These are phyloP conservation scores for Medicago ruthenica DNA, from an alignment of 306 rosid species.

Conservation along the genomic window DNA sequence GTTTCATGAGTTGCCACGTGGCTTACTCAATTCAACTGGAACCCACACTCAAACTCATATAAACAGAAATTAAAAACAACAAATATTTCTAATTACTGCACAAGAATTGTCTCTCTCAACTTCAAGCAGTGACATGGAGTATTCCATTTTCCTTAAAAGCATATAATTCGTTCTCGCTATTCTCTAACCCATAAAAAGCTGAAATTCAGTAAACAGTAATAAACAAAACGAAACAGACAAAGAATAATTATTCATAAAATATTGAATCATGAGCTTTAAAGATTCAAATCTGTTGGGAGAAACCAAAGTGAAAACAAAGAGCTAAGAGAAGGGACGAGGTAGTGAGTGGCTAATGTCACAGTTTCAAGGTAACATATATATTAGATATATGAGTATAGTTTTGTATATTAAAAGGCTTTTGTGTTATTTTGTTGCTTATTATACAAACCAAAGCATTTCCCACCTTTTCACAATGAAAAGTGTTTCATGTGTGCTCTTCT, in stretches of 20 bases:
- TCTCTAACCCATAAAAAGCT: conserved; percentile 54
- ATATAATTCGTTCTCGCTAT: conserved; percentile 46
- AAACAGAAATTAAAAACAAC: background rate
- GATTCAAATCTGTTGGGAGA: conserved; percentile 55
- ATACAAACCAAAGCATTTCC: conserved; percentile 7
- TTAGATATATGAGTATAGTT: no score
- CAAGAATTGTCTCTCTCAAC: conserved; percentile 40
- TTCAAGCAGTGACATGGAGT: conserved; percentile 33
- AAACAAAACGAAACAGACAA: conserved; percentile 38
- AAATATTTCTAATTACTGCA: conserved; percentile 44
- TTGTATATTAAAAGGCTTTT: background rate
- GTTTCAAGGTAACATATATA: background rate
- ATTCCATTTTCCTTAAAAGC: conserved; percentile 73
- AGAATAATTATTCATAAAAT: conserved; percentile 41
- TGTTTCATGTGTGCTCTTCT: conserved; percentile 36
- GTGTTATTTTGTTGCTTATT: conserved; percentile 26
- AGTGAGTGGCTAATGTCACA: conserved; percentile 35
- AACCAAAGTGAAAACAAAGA: conserved; percentile 48
- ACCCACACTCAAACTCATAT: conserved; percentile 1
- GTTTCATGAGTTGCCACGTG: conserved; percentile 56
- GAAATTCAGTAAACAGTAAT: conserved; percentile 43
- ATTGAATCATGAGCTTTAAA: conserved; percentile 48
- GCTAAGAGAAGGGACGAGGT: conserved; percentile 23
- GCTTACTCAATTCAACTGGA: conserved; percentile 8
- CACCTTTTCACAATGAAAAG: conserved; percentile 45